Percentiles rank a stretch among this genome's conserved stretches.
Conservation (phyloP, 768 basidiomycete genomes). For the Tulasnella calospora region DNA sequence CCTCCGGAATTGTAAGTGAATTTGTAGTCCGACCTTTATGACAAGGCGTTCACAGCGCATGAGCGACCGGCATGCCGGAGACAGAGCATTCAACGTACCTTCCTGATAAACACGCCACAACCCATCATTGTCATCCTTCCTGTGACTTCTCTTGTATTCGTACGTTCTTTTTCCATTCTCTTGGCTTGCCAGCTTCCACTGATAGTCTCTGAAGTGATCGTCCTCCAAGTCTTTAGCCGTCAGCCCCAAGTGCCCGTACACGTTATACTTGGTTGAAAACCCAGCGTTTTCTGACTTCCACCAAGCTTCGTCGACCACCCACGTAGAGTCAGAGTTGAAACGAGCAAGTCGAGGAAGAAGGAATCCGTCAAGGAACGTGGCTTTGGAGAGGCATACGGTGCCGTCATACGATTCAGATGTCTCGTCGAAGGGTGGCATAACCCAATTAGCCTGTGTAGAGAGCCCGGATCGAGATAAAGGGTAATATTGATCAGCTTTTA, state of each 20-base stretch:
- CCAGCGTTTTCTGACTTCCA: not conserved
- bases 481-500: too few species aligned
- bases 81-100: not conserved
- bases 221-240: not conserved
- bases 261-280: not conserved
- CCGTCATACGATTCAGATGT: not conserved
- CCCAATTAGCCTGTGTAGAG: not conserved
- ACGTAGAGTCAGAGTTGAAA: not conserved
- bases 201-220: not conserved
- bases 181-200: not conserved
- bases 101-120: not conserved
- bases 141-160: not conserved
- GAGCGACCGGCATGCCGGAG: not conserved
- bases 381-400: not conserved
- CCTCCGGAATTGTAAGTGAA: not conserved
- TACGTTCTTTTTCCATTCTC: not conserved
- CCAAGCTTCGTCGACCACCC: not conserved
- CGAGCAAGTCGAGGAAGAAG: constrained; percentile 10
- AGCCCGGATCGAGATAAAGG: too few species aligned
- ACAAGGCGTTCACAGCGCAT: not conserved
- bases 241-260: not conserved
- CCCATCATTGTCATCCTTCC: not conserved
- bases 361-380: not conserved
- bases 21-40: not conserved
- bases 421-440: not conserved